Conservation (phyloP, 768 basidiomycete genomes). For the Rhizopogon vesiculosus region DNA sequence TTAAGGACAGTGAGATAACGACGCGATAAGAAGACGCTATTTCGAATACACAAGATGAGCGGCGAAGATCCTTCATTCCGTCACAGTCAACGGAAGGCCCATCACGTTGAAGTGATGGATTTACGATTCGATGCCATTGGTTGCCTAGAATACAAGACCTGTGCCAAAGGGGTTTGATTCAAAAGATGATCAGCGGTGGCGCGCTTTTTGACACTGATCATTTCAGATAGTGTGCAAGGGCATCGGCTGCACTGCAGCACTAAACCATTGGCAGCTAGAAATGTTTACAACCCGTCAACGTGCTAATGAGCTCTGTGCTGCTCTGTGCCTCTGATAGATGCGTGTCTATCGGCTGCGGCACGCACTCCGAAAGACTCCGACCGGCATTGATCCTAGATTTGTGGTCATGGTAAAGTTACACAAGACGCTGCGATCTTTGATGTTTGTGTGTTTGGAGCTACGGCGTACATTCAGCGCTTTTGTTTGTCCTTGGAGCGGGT, state of each 20-base stretch:
- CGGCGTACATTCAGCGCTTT: neutral
- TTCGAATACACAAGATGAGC: neutral
- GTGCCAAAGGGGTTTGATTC: neutral
- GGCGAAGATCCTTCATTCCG: neutral
- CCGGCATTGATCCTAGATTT: neutral
- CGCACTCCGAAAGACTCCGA: neutral
- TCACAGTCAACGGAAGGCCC: neutral
- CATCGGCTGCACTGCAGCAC: neutral
- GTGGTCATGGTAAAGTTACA: neutral
- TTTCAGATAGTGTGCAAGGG: neutral
- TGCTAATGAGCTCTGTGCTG: neutral
- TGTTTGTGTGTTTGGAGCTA: neutral
- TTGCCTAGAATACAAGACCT: neutral
- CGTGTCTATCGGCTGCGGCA: neutral
- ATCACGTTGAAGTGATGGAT: neutral
- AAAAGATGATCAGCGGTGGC: neutral
- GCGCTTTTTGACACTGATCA: neutral
- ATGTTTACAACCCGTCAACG: neutral
- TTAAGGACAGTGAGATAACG: neutral
- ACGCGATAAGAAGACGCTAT: neutral
- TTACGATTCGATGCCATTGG: neutral
- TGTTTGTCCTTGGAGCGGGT: neutral
- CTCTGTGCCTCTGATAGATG: neutral
- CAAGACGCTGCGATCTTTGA: neutral
- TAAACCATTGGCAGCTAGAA: neutral